Base-by-base conservation (phyloP, 202 grass and related monocot genomes). In the Eragrostis tef region DNA sequence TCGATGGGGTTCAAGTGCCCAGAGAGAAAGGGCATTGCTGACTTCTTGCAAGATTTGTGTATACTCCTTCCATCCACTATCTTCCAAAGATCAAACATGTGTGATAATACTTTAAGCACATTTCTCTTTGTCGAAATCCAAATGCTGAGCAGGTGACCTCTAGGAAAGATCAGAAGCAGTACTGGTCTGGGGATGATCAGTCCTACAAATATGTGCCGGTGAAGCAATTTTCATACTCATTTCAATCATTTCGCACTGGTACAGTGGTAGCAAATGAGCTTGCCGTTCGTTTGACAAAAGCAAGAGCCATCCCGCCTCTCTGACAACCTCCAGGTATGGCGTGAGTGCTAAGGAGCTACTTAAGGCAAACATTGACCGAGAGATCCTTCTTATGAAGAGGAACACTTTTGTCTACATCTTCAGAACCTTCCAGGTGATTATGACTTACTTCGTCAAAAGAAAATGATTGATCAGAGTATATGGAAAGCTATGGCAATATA, bases 121-220 rank as follows among this genome's bases (percentile, higher is more conserved):
- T 54, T 39, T 0, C 21, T 39, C 66, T 41, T 17, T 9, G 20
- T 52, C 15, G 36, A 76, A 75, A 60, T 76, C 3, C 17, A 54
- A 20, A n/a, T 54, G 7, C 7, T 45, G 39, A 25, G 53, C 31
- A 97, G 94, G 94, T 97, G 60, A 97, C 94, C 60, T 97, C 91
- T 17, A 92, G 76, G 42, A 97, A 97, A 58, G 94, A 97, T 74
- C 94, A 97, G 65, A 72, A 47, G n/a, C 91, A 97, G 67, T 97
- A 97, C 79, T 97, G 91, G 91, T 53, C 50, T 9, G 45, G 48
- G 7, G n/a, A 9, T 64, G 17, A 71, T 39, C 26, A 71, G 42
- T 75, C 69, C 39, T 97, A 94, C 15, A 41, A 59, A 9, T 94
- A 90, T 29, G 67, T 94, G 13, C 26, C 94, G 9, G 94, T 92